phyloP scores from a whole-genome alignment of 164 flowering plant genomes.

The Nymphaea colorata region DNA sequence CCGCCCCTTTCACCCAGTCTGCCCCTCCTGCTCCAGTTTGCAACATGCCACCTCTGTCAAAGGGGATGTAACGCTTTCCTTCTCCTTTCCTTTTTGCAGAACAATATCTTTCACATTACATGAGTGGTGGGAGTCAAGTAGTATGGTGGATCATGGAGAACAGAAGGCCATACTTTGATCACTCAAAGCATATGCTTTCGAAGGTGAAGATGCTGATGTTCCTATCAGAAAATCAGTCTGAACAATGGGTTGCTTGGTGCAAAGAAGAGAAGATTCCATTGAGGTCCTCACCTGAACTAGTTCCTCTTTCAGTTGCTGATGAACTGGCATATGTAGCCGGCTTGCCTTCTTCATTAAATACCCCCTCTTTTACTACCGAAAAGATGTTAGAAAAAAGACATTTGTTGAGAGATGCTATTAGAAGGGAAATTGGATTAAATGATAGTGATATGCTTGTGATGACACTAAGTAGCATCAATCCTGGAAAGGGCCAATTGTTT shows the following conservation, averaged over 20 bases:
- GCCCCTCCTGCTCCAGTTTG: too few relatives aligned
- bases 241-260: slow-evolving; percentile 89
- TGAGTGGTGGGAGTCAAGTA: slow-evolving; percentile 72
- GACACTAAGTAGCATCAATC: slow-evolving; percentile 85
- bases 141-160: slow-evolving; percentile 99
- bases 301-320: slow-evolving; percentile 89
- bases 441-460: slow-evolving; percentile 74
- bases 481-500: slow-evolving; percentile 84
- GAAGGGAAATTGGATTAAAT: slow-evolving; percentile 84
- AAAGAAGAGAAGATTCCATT: slow-evolving; percentile 77
- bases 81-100: slow-evolving; percentile 36
- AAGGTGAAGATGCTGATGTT: slow-evolving; percentile 73
- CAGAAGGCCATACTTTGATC: slow-evolving; percentile 78
- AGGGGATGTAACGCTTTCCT: too few relatives aligned
- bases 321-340: slow-evolving; percentile 97
- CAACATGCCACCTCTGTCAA: too few relatives aligned
- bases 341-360: slow-evolving; percentile 61
- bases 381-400: slow-evolving; percentile 65
- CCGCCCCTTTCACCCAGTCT: too few relatives aligned
- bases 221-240: slow-evolving; percentile 72
- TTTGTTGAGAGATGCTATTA: slow-evolving; percentile 51
- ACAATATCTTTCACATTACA: slow-evolving; percentile 51
- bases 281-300: slow-evolving; percentile 39
- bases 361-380: slow-evolving; percentile 56
- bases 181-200: slow-evolving; percentile 57